Evolutionary conservation across 2,329 filamentous ascomycete genomes (phyloP), one percentile per base, ranked within the genome.

Genomic region (Xylariaceae sp.): DNA sequence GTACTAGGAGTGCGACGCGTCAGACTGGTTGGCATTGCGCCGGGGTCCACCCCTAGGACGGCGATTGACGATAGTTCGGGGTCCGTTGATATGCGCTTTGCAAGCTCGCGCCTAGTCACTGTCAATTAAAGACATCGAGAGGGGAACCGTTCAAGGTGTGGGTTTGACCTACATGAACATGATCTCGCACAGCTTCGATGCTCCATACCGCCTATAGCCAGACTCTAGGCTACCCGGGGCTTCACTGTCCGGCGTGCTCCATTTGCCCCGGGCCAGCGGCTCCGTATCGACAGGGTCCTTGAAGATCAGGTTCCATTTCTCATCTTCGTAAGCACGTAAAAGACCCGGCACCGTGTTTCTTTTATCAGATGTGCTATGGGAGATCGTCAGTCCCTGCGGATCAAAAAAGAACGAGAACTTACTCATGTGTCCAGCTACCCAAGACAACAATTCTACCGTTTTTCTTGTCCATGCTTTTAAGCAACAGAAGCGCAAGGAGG

Each of bases 1-100:
- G 8, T 26, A 8, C 8, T 26, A 4, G 26, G 26, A 26, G 4
- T 26, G 8, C 26, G 42, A 40, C 58, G 42, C 51, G 63, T 41
- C 5, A 71, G 55, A 5, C 54, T 51, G 1, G 63, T 69, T 3
- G 57, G 42, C 61, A 71, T 70, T 1, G 57, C 61, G 32, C 70
- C 71, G 0, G 71, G 70, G 55, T 72, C 70, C 9, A 72, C 55
- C n/a, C 62, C 63, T 3, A 72, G 53, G 30, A 70, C 54, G 12
- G 59, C 63, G 19, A 72, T 62, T 5, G 63, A 60, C 10, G 57
- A 61, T 0, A 71, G 55, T 1, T 41, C 42, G 10, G 67, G 63
- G 50, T 70, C 67, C 1, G 43, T 51, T 30, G 62, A 55, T 12
- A 71, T 55, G 7, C 68, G 64, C 22, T 54, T 57, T 29, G 65